phyloP scores from a whole-genome alignment of 176 grass and related monocot species.

The Dendrocalamus sinicus region DNA sequence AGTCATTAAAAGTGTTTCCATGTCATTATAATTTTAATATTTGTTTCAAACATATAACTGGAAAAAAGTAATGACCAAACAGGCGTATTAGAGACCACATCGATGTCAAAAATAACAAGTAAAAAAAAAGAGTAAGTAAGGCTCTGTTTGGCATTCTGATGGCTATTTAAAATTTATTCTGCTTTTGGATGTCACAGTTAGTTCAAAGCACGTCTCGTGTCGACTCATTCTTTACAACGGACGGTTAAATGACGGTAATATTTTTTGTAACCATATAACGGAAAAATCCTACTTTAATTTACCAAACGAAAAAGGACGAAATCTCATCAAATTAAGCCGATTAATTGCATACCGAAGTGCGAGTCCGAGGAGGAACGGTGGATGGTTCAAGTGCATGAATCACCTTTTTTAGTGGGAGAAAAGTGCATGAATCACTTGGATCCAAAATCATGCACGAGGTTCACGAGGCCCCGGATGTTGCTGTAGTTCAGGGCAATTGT shows the following conservation, averaged over 20 bases:
- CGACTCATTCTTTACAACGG: too few relatives aligned
- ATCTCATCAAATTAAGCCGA: background rate
- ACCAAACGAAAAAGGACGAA: too few relatives aligned
- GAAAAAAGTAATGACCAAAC: background rate
- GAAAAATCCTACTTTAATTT: too few relatives aligned
- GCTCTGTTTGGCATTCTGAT: too few relatives aligned
- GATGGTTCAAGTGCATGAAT: slow-evolving; percentile 23
- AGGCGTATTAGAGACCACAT: background rate
- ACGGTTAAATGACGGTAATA: too few relatives aligned
- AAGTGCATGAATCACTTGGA: background rate
- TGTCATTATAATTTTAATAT: background rate
- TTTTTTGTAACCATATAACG: too few relatives aligned
- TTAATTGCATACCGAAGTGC: background rate
- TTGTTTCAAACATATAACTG: background rate
- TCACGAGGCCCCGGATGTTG: background rate
- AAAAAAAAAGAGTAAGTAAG: background rate
- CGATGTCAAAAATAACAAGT: background rate
- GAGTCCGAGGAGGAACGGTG: background rate
- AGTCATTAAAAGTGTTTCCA: background rate
- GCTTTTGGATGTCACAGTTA: too few relatives aligned
- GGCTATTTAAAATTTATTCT: too few relatives aligned
- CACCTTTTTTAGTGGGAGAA: background rate
- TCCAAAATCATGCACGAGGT: background rate
- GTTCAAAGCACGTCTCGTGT: too few relatives aligned
- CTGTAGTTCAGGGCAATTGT: background rate